Percentiles rank a stretch among this genome's conserved stretches.
These are phyloP conservation scores for Galeopsis tetrahit DNA, from an alignment of 257 asterid genomes.

Conservation along the genomic window DNA sequence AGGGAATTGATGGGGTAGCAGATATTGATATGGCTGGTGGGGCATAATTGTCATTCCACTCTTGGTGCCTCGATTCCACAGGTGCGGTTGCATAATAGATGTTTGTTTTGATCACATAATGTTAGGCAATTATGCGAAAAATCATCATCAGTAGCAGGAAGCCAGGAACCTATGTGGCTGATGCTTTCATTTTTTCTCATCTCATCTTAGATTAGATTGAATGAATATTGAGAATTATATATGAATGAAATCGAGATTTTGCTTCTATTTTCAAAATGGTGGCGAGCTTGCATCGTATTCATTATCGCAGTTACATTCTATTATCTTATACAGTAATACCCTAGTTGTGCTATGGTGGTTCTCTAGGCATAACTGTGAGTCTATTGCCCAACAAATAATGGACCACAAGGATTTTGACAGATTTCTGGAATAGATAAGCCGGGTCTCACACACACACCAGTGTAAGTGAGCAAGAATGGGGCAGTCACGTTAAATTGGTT, in stretches of 20 bases:
- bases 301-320: background rate
- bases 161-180: slow-evolving; percentile 17
- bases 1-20: slow-evolving; percentile 62
- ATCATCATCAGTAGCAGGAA: slow-evolving; percentile 33
- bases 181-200: slow-evolving; percentile 27
- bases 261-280: slow-evolving; percentile 9
- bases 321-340: background rate
- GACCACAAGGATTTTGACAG: slow-evolving; percentile 37
- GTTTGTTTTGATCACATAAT: slow-evolving; percentile 16
- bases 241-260: slow-evolving; percentile 34
- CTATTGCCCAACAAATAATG: slow-evolving; percentile 28
- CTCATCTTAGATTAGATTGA: slow-evolving; percentile 17
- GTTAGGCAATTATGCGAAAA: slow-evolving; percentile 19
- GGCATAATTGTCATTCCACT: slow-evolving; percentile 45
- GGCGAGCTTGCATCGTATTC: slow-evolving; percentile 15
- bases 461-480: slow-evolving; percentile 18
- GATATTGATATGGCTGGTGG: slow-evolving; percentile 90
- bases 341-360: slow-evolving; percentile 31
- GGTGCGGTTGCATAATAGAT: slow-evolving; percentile 28
- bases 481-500: slow-evolving; percentile 30
- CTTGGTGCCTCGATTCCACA: slow-evolving; percentile 9
- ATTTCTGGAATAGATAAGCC: slow-evolving; percentile 30
- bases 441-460: background rate
- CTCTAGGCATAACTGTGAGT: slow-evolving; percentile 21
- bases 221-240: slow-evolving; percentile 25